Evolutionary conservation across 805 yeast species (phyloP).

Genomic region (Candida germanica): DNA sequence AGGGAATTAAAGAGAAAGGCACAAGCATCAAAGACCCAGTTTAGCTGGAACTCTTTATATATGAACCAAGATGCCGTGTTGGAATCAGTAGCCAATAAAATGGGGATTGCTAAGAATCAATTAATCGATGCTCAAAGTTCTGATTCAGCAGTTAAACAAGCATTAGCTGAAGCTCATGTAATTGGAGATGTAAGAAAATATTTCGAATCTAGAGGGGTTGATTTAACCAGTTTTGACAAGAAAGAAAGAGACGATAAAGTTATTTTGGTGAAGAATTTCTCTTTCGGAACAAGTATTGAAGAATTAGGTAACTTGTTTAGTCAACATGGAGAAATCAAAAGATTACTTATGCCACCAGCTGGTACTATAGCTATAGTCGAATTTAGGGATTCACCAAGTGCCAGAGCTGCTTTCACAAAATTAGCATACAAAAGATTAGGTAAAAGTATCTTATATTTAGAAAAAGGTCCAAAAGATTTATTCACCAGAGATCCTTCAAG

Average conservation of each 20-base stretch:
- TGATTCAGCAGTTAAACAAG: constrained; percentile 91
- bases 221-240: constrained; percentile 64
- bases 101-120: constrained; percentile 81
- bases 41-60: constrained; percentile 92
- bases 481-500: constrained; percentile 59
- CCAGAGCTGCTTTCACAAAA: constrained; percentile 85
- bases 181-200: constrained; percentile 86
- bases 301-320: constrained; percentile 82
- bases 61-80: constrained; percentile 90
- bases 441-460: constrained; percentile 82
- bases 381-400: constrained; percentile 76
- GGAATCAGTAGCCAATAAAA: constrained; percentile 78
- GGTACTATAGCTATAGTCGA: constrained; percentile 95
- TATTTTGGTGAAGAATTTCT: constrained; percentile 85
- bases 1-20: constrained; percentile 77
- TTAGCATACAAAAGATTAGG: constrained; percentile 85
- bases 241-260: constrained; percentile 76
- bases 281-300: constrained; percentile 76
- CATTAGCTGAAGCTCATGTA: constrained; percentile 95
- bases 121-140: constrained; percentile 85
- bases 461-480: constrained; percentile 87
- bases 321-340: constrained; percentile 72
- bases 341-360: constrained; percentile 91
- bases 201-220: constrained; percentile 84
- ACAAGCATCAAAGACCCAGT: constrained; percentile 80